Evolutionary conservation across 192 early-diverging fungal species (phyloP).

Genomic region (Mortierella hygrophila): DNA sequence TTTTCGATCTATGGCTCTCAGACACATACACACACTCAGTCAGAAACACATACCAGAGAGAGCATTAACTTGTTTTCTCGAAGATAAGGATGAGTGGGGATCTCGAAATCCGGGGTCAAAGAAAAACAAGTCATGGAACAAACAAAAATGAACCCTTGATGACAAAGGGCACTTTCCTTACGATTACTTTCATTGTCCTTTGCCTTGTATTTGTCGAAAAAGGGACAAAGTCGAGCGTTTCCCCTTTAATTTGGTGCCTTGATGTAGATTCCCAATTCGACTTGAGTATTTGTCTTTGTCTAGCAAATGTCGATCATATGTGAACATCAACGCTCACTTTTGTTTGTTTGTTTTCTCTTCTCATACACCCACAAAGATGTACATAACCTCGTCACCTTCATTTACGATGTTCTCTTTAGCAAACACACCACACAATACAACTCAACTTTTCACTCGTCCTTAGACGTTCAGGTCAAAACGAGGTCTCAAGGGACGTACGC

Average conservation of each 20-base stretch:
- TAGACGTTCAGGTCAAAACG: neutral
- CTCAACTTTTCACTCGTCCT: neutral
- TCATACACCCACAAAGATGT: neutral
- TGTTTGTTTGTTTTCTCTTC: neutral
- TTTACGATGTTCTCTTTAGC: conserved; percentile 1
- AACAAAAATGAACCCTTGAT: neutral
- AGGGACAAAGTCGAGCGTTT: neutral
- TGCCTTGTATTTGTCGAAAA: neutral
- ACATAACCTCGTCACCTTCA: neutral
- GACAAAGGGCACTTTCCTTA: neutral
- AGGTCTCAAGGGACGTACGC: neutral
- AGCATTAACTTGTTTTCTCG: neutral
- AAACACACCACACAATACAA: no score
- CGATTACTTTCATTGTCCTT: neutral
- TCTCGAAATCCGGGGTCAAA: neutral
- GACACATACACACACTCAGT: neutral
- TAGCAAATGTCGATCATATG: neutral
- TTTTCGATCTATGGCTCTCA: neutral
- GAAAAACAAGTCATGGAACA: neutral
- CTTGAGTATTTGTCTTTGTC: neutral
- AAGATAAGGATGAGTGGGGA: neutral
- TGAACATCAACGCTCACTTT: neutral
- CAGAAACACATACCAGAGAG: neutral
- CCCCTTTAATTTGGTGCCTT: neutral
- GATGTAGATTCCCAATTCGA: neutral